Conservation (phyloP, 2,329 filamentous ascomycete species). For the Hortaea sp. region DNA sequence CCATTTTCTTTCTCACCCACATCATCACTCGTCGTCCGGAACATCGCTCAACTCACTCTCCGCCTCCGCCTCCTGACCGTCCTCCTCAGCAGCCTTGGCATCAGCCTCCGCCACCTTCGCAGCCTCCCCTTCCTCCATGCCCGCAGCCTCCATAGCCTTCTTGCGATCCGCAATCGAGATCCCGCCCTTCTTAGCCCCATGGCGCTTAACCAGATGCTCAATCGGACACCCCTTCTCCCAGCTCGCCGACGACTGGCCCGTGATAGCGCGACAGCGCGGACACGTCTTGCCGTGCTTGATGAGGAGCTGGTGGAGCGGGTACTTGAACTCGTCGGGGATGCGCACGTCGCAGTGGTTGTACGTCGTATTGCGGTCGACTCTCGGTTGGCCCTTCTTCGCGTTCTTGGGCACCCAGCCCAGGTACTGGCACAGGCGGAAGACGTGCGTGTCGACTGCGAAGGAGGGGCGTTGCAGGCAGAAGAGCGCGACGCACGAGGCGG, state of each 20-base stretch:
- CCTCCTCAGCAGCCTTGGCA: conserved; percentile 30
- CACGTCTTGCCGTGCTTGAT: conserved; percentile 55
- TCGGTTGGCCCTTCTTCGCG: conserved; percentile 33
- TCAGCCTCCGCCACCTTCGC: conserved; percentile 62
- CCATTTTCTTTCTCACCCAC: not conserved
- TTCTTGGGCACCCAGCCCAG: conserved; percentile 49
- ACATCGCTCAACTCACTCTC: conserved; percentile 24
- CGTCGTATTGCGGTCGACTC: conserved; percentile 41
- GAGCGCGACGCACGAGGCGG: conserved; percentile 53
- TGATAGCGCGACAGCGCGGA: conserved; percentile 50
- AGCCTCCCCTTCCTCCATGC: conserved; percentile 72
- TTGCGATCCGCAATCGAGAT: conserved; percentile 16
- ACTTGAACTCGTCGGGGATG: conserved; percentile 54
- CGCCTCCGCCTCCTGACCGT: conserved; percentile 56
- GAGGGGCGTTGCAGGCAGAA: conserved; percentile 55
- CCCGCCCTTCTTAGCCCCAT: conserved; percentile 43
- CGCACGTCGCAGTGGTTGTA: conserved; percentile 52
- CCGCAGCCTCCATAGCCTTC: conserved; percentile 60
- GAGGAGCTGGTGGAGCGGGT: conserved; percentile 51
- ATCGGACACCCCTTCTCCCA: conserved; percentile 58
- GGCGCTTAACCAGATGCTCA: conserved; percentile 50
- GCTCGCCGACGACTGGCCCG: conserved; percentile 47
- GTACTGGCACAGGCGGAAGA: conserved; percentile 53
- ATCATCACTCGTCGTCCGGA: conserved; percentile 19
- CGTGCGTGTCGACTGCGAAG: conserved; percentile 58